Evolutionary conservation across 1,284 basidiomycete species (phyloP), one percentile per base, ranked within the genome.

Genomic region (Irpex rosettiformis): DNA sequence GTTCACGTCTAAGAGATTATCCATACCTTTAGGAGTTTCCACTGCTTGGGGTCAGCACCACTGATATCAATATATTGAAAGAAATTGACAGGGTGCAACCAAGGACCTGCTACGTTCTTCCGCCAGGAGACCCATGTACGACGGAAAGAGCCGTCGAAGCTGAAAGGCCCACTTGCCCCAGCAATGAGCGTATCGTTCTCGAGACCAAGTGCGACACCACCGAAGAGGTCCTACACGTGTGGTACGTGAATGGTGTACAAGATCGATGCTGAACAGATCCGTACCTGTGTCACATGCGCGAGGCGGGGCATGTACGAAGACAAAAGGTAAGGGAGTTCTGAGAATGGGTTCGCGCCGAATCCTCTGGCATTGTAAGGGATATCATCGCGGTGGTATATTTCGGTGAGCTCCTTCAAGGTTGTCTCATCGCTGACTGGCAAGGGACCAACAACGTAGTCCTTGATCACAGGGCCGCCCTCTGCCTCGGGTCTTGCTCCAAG

Each of bases 141-240:
- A 49, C 84, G 77, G 75, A 83, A 87, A 10, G 75, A 71, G 4
- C 85, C 85, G 62, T 86, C 84, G 59, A 81, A 85, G 54, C 81
- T 81, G 64, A 80, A 79, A 0, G 85, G 85, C 0, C 77, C 82
- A 49, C 68, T 69, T 1, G 71, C 75, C 2, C 71, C 78, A 5
- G 74, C 74, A 2, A 78, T 66, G 18, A 86, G 72, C 0, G 80
- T 81, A 57, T 81, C 80, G 55, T 79, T 81, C 7, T 70, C 65
- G 0, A 69, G 65, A 0, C 77, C 77, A 30, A 68, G 61, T 4
- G 70, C 70, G 33, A 73, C 71, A 8, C 72, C 78, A 28, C 70
- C 76, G 48, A 79, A 77, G 2, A 82, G 69, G 62, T 81, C 82
- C 73, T 79, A 54, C 3, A 51, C 21, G 24, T 11, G 21, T 18